These are phyloP conservation scores for Hyaloscypha hepaticicola DNA, from an alignment of 495 filamentous ascomycete species.

Conservation along the genomic window DNA sequence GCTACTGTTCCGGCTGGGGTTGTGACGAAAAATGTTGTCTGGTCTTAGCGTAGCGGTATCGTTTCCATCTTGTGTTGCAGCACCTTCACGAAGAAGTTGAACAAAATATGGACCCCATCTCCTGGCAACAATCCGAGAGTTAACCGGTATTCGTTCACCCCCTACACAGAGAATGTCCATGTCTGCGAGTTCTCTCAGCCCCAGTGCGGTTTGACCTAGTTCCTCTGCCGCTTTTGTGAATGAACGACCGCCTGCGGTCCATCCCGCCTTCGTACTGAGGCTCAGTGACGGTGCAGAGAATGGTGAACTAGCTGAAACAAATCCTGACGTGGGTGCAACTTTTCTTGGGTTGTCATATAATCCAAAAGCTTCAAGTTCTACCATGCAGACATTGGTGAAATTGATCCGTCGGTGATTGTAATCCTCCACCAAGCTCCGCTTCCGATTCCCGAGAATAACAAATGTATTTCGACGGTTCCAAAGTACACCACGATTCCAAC, in stretches of 20 bases:
- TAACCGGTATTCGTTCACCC: slow-evolving; percentile 89
- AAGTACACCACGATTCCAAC: slow-evolving; percentile 92
- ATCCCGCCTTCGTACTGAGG: slow-evolving; percentile 56
- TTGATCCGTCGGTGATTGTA: slow-evolving; percentile 98
- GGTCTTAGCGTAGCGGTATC: slow-evolving; percentile 31
- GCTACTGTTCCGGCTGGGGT: slow-evolving; percentile 68
- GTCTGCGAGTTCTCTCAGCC: slow-evolving; percentile 82
- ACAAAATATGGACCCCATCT: slow-evolving; percentile 96
- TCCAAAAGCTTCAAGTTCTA: slow-evolving; percentile 94
- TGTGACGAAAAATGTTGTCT: slow-evolving; percentile 30
- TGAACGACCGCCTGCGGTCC: slow-evolving; percentile 66
- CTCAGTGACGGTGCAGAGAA: slow-evolving; percentile 51
- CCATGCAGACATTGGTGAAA: slow-evolving; percentile 92
- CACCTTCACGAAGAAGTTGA: slow-evolving; percentile 78
- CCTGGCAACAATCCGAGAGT: slow-evolving; percentile 80
- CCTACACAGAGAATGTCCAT: slow-evolving; percentile 93
- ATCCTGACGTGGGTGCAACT: slow-evolving; percentile 72
- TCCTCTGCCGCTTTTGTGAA: slow-evolving; percentile 73
- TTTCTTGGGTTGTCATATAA: slow-evolving; percentile 91
- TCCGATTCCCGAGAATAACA: slow-evolving; percentile 90
- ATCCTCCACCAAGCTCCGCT: slow-evolving; percentile 91
- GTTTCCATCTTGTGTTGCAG: slow-evolving; percentile 51
- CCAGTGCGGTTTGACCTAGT: slow-evolving; percentile 76
- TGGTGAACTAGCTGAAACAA: slow-evolving; percentile 76
- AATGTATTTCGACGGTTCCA: slow-evolving; percentile 93